Evolutionary conservation across 2,329 filamentous ascomycete species (phyloP).

Genomic region (Lachnellula arida): DNA sequence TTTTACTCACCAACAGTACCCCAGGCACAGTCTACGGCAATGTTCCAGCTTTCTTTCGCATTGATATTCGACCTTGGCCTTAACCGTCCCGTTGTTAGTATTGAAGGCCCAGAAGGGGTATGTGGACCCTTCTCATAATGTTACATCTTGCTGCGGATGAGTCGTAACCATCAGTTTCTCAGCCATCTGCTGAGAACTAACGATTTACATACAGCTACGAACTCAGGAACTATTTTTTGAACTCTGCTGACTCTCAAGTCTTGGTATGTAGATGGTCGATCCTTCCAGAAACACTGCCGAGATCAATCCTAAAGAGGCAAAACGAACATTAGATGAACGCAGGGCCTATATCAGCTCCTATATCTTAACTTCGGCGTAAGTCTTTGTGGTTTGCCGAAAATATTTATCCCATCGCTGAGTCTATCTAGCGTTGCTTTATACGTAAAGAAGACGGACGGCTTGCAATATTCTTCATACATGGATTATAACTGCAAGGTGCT

Average conservation of each 20-base stretch:
- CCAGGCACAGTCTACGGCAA: conserved; percentile 11
- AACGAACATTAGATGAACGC: conserved; percentile 19
- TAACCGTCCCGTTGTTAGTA: conserved; percentile 13
- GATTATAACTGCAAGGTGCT: conserved; percentile 18
- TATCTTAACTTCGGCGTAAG: conserved; percentile 17
- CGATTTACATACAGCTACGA: no score
- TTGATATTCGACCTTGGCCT: conserved; percentile 22
- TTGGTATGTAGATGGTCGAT: conserved; percentile 1
- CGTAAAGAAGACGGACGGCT: conserved; percentile 16
- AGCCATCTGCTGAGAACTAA: no score
- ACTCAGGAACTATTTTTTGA: no score
- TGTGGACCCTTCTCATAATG: no score
- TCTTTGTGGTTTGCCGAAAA: neutral
- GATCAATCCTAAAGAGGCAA: conserved; percentile 8
- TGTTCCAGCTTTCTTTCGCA: conserved; percentile 17
- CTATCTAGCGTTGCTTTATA: conserved; percentile 9
- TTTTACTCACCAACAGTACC: conserved; percentile 15
- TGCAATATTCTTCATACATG: conserved; percentile 18
- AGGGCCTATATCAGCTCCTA: conserved; percentile 17
- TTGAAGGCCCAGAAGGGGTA: conserved; percentile 7
- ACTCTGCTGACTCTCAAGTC: no score
- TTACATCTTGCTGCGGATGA: no score
- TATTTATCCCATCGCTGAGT: neutral
- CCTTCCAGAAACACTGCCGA: neutral
- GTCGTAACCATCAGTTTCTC: no score